phyloP scores from a whole-genome alignment of 257 asterid species.

The Scutellaria barbata region DNA sequence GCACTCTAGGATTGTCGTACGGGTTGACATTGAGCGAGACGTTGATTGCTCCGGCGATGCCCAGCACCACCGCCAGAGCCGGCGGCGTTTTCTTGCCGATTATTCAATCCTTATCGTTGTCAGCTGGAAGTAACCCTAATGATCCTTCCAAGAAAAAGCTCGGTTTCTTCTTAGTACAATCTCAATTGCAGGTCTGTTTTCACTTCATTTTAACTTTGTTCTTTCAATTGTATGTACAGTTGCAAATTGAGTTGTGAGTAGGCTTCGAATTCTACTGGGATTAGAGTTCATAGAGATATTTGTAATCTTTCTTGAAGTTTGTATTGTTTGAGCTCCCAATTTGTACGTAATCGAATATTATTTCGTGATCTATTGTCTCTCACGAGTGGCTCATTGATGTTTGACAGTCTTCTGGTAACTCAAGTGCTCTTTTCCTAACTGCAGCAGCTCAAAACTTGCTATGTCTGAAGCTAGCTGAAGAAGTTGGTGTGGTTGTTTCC shows the following conservation, averaged over 20 bases:
- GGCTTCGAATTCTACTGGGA: too few species aligned
- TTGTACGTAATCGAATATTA: not conserved
- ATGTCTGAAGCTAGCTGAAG: constrained; percentile 83
- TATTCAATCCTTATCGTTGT: constrained; percentile 73
- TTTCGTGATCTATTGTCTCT: constrained; percentile 32
- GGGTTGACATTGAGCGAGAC: constrained; percentile 91
- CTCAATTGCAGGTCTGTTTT: constrained; percentile 78
- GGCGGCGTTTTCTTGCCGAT: constrained; percentile 92
- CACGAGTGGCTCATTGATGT: constrained; percentile 44
- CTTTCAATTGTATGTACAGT: too few species aligned
- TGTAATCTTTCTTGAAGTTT: not conserved
- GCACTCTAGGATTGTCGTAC: constrained; percentile 85
- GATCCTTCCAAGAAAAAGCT: constrained; percentile 73
- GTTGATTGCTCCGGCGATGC: constrained; percentile 94
- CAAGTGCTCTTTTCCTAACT: constrained; percentile 94
- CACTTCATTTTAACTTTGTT: too few species aligned
- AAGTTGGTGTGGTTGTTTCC: constrained; percentile 68
- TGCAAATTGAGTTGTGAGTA: constrained; percentile 2
- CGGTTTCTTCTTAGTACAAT: constrained; percentile 74
- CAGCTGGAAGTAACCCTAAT: constrained; percentile 74
- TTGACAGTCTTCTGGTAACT: constrained; percentile 83
- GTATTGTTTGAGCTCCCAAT: not conserved
- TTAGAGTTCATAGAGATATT: not conserved
- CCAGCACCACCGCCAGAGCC: constrained; percentile 92
- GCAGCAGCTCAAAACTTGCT: constrained; percentile 93